phyloP scores from a whole-genome alignment of 2,329 filamentous ascomycete genomes.

The Claviceps fusiformis region DNA sequence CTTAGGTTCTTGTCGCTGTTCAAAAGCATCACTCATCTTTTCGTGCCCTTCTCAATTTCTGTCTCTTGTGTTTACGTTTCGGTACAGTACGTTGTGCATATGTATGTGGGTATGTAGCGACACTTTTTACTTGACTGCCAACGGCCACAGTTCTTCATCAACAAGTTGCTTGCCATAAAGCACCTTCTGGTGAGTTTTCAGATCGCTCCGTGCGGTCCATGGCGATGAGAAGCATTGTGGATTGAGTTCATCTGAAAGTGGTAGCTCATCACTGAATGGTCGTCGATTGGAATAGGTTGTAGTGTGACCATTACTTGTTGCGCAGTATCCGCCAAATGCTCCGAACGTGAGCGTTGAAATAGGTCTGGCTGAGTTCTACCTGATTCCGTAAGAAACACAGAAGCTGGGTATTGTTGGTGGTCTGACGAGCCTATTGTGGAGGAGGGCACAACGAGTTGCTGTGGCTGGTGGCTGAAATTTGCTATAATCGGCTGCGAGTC shows the following conservation, averaged over 20 bases:
- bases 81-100: neutral
- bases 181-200: constrained; percentile 8
- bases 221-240: constrained; percentile 9
- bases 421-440: constrained; percentile 2
- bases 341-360: constrained; percentile 9
- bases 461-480: constrained; percentile 13
- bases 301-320: constrained; percentile 9
- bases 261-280: constrained; percentile 12
- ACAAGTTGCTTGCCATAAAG: neutral
- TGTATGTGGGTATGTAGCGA: too few species aligned
- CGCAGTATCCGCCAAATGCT: constrained; percentile 13
- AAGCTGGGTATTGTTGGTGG: constrained; percentile 3
- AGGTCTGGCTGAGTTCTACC: constrained; percentile 1
- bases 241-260: constrained; percentile 14
- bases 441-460: constrained; percentile 2
- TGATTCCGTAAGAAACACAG: constrained; percentile 1
- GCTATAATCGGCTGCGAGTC: constrained; percentile 14
- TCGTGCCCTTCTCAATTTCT: neutral
- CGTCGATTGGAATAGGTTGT: constrained; percentile 11
- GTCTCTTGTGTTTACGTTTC: neutral
- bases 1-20: neutral
- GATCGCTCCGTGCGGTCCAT: constrained; percentile 11
- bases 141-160: neutral
- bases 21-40: neutral
- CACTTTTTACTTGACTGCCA: neutral